These are phyloP conservation scores for Trichoderma afroharzianum DNA, from an alignment of 2,329 filamentous ascomycete species.

Conservation along the genomic window DNA sequence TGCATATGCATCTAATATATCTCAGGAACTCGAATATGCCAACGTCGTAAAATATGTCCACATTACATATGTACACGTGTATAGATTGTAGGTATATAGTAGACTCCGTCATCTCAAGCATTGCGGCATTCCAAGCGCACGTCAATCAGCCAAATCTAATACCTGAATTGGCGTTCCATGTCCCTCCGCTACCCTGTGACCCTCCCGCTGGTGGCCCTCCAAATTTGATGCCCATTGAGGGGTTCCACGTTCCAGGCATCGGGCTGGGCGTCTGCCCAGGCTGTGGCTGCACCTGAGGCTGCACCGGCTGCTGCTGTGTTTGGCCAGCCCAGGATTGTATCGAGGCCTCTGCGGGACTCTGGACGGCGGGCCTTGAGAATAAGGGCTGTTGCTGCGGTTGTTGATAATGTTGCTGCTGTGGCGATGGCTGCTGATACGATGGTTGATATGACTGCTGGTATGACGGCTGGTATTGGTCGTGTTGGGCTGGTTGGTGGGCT, in stretches of 20 bases:
- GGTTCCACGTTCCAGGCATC: conserved; percentile 58
- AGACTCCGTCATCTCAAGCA: background rate
- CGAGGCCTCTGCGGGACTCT: conserved; percentile 43
- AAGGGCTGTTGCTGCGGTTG: conserved; percentile 24
- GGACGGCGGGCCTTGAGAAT: conserved; percentile 27
- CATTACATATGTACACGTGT: background rate
- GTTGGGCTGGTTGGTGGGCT: conserved; percentile 1
- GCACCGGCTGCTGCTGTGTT: conserved; percentile 48
- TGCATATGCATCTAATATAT: background rate
- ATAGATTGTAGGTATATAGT: background rate
- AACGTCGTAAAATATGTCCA: background rate
- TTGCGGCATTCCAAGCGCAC: background rate
- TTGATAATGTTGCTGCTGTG: conserved; percentile 17
- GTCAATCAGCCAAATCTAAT: conserved; percentile 49
- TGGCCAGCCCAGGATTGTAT: conserved; percentile 58
- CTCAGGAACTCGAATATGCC: background rate
- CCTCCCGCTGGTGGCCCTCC: conserved; percentile 37
- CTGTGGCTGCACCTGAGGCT: conserved; percentile 40
- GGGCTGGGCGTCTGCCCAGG: conserved; percentile 43
- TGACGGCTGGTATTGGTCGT: background rate
- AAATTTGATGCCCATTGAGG: conserved; percentile 78
- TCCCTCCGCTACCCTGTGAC: conserved; percentile 32
- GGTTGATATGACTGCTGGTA: background rate
- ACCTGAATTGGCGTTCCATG: conserved; percentile 58
- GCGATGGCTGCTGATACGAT: conserved; percentile 11